Percentiles rank a stretch among this genome's conserved stretches.
Evolutionary conservation across 768 basidiomycete genomes (phyloP).

Genomic region (Leucogyrophana mollusca): DNA sequence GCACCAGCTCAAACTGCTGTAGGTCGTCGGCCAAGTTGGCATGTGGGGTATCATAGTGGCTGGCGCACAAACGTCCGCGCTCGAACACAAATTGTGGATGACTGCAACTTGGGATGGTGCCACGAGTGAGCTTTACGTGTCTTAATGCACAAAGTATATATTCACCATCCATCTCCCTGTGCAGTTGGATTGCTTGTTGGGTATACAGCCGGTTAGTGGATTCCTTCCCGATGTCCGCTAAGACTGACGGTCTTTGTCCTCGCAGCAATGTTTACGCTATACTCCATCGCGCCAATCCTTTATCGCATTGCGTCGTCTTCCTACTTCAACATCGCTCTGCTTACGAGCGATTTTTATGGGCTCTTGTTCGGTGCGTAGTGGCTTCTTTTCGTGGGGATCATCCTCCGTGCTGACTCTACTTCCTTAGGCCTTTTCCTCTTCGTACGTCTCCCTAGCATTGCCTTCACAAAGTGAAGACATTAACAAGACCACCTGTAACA

Average conservation of each 20-base stretch:
- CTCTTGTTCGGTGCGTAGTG: constrained; percentile 59
- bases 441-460: not conserved
- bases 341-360: constrained; percentile 80
- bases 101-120: constrained; percentile 64
- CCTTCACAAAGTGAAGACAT: too few species aligned
- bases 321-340: constrained; percentile 73
- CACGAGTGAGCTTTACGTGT: constrained; percentile 51
- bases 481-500: constrained; percentile 20
- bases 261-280: constrained; percentile 71
- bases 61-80: constrained; percentile 62
- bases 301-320: constrained; percentile 78
- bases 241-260: not conserved
- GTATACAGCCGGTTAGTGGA: constrained; percentile 33
- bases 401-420: not conserved
- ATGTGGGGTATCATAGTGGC: constrained; percentile 77
- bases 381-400: too few species aligned
- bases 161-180: not conserved
- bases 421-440: constrained; percentile 9
- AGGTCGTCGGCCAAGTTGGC: constrained; percentile 76
- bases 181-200: constrained; percentile 44
- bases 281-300: constrained; percentile 74
- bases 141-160: not conserved
- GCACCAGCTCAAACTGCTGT: not conserved
- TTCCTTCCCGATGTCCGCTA: not conserved
- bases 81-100: constrained; percentile 65